Percentiles rank a stretch among this genome's conserved stretches.
Conservation (phyloP, 2,329 filamentous ascomycete species). For the Cladosporium oxysporum region DNA sequence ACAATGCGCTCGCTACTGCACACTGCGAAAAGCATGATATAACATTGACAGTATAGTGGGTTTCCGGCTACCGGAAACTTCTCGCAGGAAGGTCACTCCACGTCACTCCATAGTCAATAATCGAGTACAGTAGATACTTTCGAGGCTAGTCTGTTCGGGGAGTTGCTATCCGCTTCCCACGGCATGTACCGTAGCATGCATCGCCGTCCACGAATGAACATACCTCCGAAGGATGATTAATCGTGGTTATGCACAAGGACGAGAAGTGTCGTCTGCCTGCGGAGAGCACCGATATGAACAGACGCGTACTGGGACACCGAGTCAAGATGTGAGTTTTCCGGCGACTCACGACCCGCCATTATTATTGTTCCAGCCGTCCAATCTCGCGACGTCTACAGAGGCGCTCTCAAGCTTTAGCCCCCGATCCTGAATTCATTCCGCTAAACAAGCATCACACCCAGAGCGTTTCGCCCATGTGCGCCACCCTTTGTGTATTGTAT, state of each 20-base stretch:
- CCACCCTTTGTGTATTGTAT: neutral
- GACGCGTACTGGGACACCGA: neutral
- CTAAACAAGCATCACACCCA: slow-evolving; percentile 5
- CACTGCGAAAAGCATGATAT: neutral
- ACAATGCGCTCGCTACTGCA: slow-evolving; percentile 9
- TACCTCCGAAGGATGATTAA: slow-evolving; percentile 4
- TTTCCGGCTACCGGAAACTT: slow-evolving; percentile 8
- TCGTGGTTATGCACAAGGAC: slow-evolving; percentile 2
- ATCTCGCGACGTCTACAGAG: slow-evolving; percentile 1
- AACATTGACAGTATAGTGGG: slow-evolving; percentile 3
- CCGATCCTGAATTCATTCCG: slow-evolving; percentile 12
- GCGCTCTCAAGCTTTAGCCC: slow-evolving; percentile 12
- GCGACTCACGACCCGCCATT: neutral
- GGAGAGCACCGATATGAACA: neutral
- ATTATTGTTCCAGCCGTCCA: neutral
- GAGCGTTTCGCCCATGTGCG: neutral
- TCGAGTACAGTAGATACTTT: neutral
- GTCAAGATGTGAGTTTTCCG: neutral
- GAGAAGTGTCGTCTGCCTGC: slow-evolving; percentile 1
- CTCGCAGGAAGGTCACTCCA: slow-evolving; percentile 1
- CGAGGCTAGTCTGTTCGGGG: slow-evolving; percentile 1
- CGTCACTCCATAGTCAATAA: neutral
- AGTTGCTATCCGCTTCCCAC: slow-evolving; percentile 5
- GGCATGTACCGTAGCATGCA: slow-evolving; percentile 15
- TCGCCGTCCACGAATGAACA: slow-evolving; percentile 1